phyloP scores from a whole-genome alignment of 164 flowering plant genomes.

The Nymphaea thermarum region DNA sequence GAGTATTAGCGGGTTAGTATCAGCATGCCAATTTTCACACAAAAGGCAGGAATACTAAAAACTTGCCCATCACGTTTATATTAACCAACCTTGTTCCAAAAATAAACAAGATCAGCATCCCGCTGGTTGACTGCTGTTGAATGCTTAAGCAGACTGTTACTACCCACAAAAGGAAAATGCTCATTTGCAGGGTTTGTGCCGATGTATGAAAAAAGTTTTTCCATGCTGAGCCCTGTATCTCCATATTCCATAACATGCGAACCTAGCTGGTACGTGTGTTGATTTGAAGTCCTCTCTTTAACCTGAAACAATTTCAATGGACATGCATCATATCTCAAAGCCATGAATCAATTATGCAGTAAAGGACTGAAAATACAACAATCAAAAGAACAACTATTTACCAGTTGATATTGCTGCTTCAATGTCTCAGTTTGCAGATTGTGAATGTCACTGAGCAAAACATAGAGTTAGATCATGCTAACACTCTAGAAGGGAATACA shows the following conservation, averaged over 20 bases:
- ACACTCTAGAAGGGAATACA: too few species aligned
- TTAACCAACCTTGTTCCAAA: slow-evolving; percentile 59
- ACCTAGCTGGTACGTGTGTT: slow-evolving; percentile 25
- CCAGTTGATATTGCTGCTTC: slow-evolving; percentile 86
- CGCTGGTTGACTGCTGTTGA: slow-evolving; percentile 56
- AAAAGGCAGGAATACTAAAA: too few species aligned
- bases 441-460: slow-evolving; percentile 52
- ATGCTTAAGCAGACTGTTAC: slow-evolving; percentile 31
- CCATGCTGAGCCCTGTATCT: slow-evolving; percentile 36
- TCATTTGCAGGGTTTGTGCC: slow-evolving; percentile 84
- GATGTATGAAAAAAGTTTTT: slow-evolving; percentile 38
- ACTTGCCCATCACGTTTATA: background rate
- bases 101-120: slow-evolving; percentile 79
- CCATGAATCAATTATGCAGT: background rate
- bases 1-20: too few species aligned
- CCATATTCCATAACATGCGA: slow-evolving; percentile 97
- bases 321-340: background rate
- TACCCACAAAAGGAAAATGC: slow-evolving; percentile 34
- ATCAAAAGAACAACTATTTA: slow-evolving; percentile 6
- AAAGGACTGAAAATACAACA: background rate
- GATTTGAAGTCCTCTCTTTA: slow-evolving; percentile 47
- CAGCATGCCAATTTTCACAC: too few species aligned
- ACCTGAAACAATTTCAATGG: slow-evolving; percentile 39
- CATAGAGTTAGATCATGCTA: background rate
- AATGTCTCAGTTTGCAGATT: slow-evolving; percentile 62